Base-by-base conservation (phyloP, 345 rosid species). In the Rhizophora mangle region DNA sequence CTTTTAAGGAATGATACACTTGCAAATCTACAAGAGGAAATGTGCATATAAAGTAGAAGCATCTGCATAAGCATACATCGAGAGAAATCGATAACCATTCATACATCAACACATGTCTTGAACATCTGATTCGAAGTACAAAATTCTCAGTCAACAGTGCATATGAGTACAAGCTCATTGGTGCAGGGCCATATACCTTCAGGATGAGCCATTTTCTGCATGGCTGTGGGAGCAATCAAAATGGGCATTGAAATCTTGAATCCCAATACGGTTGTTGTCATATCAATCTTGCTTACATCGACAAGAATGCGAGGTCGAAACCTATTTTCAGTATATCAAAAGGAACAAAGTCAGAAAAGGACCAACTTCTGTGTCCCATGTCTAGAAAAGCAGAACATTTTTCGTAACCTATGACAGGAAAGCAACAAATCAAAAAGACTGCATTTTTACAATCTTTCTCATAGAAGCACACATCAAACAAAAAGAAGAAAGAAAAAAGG, bases 151-250 rank as follows among this genome's bases (percentile, higher is more conserved):
- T 34, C 51, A 53, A 5, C 24, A 26, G 46, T 60, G 54, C 22
- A 7, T 1, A 3, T 54, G 22, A 29, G 19, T 64, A 51, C 37
- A 15, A 64, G 21, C 49, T 27, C 30, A 34, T 21, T 13, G 57
- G 59, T 61, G 24, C 59, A 58, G 63, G 30, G 49, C 16, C 49
- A 21, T 52, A 7, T 74, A 88, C 96, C 98, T 65, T 91, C 95
- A 67, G 96, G 96, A 68, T 91, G 98, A 66, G 97, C 98, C 97
- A 94, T 91, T 82, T 91, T 94, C 85, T 89, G 98, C 87, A 94
- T 79, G n/a, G 96, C 98, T 11, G 96, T 81, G 54, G 97, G 98
- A 76, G 98, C 97, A 67, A 94, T 76, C 98, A 94, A 87, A 79
- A 94, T 87, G 21, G 97, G 98, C 98, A 94, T 91, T 26, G 96